Percentiles rank a stretch among this genome's conserved stretches.
Evolutionary conservation across 208 protist genomes (phyloP).

Genomic region (Perkinsela sp.): DNA sequence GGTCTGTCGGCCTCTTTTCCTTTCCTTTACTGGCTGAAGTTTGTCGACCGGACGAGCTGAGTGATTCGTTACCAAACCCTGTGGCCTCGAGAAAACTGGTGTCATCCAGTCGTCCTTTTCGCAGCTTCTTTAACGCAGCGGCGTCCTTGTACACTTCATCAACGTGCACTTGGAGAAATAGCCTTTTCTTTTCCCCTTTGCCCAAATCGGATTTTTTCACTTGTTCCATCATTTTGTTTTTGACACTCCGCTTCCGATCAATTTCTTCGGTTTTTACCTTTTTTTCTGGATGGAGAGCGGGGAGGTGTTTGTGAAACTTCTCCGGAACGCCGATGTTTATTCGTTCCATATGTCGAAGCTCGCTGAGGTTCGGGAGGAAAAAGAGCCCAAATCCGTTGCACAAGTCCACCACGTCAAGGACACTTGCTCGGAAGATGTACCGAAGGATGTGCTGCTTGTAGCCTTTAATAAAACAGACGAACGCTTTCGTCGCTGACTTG

Average conservation of each 20-base stretch:
- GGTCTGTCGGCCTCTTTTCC: too few species aligned
- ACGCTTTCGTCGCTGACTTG: constrained; percentile 37
- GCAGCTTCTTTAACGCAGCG: constrained; percentile 4
- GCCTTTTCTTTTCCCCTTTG: constrained; percentile 3
- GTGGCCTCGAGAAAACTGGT: neutral
- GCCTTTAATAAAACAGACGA: constrained; percentile 63
- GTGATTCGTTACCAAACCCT: neutral
- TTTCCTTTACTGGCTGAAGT: too few species aligned
- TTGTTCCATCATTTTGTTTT: constrained; percentile 3
- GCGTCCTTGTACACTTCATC: constrained; percentile 4
- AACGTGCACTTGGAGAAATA: constrained; percentile 3
- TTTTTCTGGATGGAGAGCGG: constrained; percentile 1
- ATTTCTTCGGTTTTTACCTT: neutral
- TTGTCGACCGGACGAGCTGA: too few species aligned
- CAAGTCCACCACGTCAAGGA: constrained; percentile 75
- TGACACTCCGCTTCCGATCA: constrained; percentile 1
- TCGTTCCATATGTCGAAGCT: constrained; percentile 49
- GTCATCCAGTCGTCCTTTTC: constrained; percentile 3
- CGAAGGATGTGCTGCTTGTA: constrained; percentile 75
- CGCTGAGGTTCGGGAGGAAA: constrained; percentile 54
- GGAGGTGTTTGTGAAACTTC: constrained; percentile 15
- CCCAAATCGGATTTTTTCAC: constrained; percentile 3
- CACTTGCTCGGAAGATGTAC: constrained; percentile 67
- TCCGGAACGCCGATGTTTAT: constrained; percentile 39
- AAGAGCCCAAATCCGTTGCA: constrained; percentile 66